Evolutionary conservation across 202 grass and related monocot species (phyloP), one percentile per base, ranked within the genome.

Genomic region (Carex arenaria): DNA sequence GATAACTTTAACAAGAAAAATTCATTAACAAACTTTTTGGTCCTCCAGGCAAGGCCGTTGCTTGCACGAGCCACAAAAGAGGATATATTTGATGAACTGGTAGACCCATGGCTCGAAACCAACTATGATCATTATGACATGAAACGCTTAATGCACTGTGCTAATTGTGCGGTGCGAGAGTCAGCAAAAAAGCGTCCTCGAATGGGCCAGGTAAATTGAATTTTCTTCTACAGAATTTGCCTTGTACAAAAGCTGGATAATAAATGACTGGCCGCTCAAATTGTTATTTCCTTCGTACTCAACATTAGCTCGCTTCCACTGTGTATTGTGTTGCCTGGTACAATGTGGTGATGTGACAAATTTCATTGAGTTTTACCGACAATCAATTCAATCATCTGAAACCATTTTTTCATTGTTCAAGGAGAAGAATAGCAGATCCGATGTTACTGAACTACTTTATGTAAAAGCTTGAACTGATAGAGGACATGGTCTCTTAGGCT

Each of bases 71-170:
- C 95, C 56, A 11, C 85, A 0, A 64, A 79, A 1, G 87, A 89
- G 19, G 76, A 82, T 4, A 61, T 71, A 18, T 53, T 76, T 7
- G 84, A 89, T 76, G 87, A 72, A 49, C 79, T 98, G 31, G 17
- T 91, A 20, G 95, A 98, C 77, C 75, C 79, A 31, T 57, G 30
- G 34, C 80, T 98, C 31, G 86, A 69, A 3, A n/a, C 12, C 0
- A 79, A 83, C 66, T 94, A 88, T 71, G 89, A 98, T 84, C 75
- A 78, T n/a, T 67, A 75, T 65, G 87, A 91, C 6, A 98, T 98
- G 92, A 83, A 61, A 38, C 84, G 86, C 68, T 84, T 98, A 61
- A 80, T 98, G 74, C 80, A 89, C 28, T 94, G 92, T 80, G 90
- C 95, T 0, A 90, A 90, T 7, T 90, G 87, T 10, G 85, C 92